phyloP scores from a whole-genome alignment of 1,284 basidiomycete genomes.

The Vanrija humicola region DNA sequence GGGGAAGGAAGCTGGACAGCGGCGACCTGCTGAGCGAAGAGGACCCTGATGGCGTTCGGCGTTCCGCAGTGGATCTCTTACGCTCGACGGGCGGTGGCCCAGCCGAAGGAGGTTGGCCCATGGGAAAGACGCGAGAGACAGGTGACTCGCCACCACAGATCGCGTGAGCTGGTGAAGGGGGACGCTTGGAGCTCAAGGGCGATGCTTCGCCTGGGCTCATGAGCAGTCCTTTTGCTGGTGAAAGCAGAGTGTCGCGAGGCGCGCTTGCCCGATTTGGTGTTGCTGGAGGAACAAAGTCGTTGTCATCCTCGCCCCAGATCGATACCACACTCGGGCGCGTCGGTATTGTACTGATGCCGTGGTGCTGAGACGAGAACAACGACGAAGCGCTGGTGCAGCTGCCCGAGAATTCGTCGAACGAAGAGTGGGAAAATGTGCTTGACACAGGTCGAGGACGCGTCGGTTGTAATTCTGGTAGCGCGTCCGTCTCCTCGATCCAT shows the following conservation, averaged over 20 bases:
- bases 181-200: background rate
- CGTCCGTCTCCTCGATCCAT: constrained; percentile 6
- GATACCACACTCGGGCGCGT: constrained; percentile 21
- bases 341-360: constrained; percentile 17
- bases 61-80: too few species aligned
- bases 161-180: too few species aligned
- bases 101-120: too few species aligned
- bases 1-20: background rate
- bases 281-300: background rate
- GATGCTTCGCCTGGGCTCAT: background rate
- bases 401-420: constrained; percentile 34
- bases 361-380: constrained; percentile 26
- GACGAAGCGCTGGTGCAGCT: constrained; percentile 38
- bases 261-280: constrained; percentile 11
- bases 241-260: constrained; percentile 21
- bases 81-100: too few species aligned
- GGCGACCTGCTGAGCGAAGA: too few species aligned
- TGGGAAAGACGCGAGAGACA: background rate
- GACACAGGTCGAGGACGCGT: background rate
- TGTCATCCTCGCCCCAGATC: constrained; percentile 26
- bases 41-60: too few species aligned
- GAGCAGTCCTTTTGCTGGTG: constrained; percentile 1
- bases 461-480: background rate
- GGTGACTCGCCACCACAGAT: background rate
- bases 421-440: constrained; percentile 1